Base-by-base conservation (phyloP, 805 yeast genomes). In the Candida boidinii region DNA sequence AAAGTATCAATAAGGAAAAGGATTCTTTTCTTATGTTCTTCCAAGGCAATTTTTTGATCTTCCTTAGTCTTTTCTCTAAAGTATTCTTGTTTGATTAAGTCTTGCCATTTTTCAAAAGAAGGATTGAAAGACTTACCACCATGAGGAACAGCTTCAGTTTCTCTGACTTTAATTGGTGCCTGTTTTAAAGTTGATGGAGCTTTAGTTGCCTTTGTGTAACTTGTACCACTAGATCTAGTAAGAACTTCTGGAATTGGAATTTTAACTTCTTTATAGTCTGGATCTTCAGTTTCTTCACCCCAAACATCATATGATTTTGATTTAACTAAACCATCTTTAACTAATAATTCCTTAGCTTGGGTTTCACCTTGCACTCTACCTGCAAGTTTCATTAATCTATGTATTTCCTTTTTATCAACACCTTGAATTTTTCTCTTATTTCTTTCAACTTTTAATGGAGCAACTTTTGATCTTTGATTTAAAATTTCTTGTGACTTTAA, bases 51-150 rank as follows among this genome's bases (percentile, higher is more conserved):
- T 47, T 81, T 70, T 46, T 74, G 68, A 38, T 75, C 73, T 46
- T 85, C 96, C 35, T 66, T 70, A 31, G 71, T 66, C 48, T 75
- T 73, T 48, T 86, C 94, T 34, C 66, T 63, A 33, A 53, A 66
- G 45, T 68, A 79, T 56, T 87, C 96, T 34, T 66, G 62, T 33
- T 72, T 62, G 33, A 92, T 72, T 44, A 88, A 66, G 14, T 56
- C 58, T 45, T 76, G 75, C 98, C 98, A 92, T 18, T 82, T 74
- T 35, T 79, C 81, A 42, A 78, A 64, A 10, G 90, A 70, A 17
- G 98, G 98, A 52, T 92, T 92, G 52, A 86, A 92, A 2, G 97
- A 88, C 54, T 81, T 83, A 35, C 97, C 97, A 2, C 79, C 92
- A 46, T 79, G 79, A 10, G 95, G 87, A 4, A 76, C 36, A 2